phyloP scores from a whole-genome alignment of 2,329 filamentous ascomycete species.

The Cordyceps javanica region DNA sequence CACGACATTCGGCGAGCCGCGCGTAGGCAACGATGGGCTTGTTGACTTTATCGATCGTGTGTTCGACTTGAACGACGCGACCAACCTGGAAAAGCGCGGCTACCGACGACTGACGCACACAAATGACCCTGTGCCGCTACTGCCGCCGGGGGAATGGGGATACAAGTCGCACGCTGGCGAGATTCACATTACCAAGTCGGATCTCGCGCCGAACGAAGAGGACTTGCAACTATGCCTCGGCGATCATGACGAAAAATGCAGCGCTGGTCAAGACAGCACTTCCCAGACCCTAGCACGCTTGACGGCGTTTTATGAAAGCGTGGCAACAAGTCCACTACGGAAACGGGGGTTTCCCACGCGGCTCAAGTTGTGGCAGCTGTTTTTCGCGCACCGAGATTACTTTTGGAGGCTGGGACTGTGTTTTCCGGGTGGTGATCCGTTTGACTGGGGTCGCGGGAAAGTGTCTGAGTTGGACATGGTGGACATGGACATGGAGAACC shows the following conservation, averaged over 20 bases:
- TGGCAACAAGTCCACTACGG: constrained; percentile 12
- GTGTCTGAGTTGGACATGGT: constrained; percentile 20
- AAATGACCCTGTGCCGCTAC: constrained; percentile 80
- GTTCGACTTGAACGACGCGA: constrained; percentile 36
- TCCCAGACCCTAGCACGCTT: constrained; percentile 20
- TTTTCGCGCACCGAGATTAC: constrained; percentile 93
- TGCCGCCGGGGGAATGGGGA: constrained; percentile 84
- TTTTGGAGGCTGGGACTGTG: constrained; percentile 92
- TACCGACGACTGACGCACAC: constrained; percentile 81
- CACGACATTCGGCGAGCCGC: constrained; percentile 90
- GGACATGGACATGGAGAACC: constrained; percentile 28
- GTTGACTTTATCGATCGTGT: constrained; percentile 48
- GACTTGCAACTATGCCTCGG: constrained; percentile 71
- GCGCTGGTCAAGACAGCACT: constrained; percentile 49
- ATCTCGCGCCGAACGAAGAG: constrained; percentile 58
- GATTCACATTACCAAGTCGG: constrained; percentile 70
- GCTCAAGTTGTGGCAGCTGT: constrained; percentile 81
- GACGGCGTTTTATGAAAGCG: constrained; percentile 20
- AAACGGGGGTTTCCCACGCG: constrained; percentile 48
- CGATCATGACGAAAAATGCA: constrained; percentile 65
- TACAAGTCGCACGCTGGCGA: constrained; percentile 82
- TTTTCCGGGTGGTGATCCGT: constrained; percentile 70
- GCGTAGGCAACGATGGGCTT: constrained; percentile 53
- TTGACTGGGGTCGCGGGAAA: constrained; percentile 54
- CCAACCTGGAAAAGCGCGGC: constrained; percentile 24